These are phyloP conservation scores for Papiliotrema terrestris DNA, from an alignment of 1,284 basidiomycete genomes.

Conservation along the genomic window DNA sequence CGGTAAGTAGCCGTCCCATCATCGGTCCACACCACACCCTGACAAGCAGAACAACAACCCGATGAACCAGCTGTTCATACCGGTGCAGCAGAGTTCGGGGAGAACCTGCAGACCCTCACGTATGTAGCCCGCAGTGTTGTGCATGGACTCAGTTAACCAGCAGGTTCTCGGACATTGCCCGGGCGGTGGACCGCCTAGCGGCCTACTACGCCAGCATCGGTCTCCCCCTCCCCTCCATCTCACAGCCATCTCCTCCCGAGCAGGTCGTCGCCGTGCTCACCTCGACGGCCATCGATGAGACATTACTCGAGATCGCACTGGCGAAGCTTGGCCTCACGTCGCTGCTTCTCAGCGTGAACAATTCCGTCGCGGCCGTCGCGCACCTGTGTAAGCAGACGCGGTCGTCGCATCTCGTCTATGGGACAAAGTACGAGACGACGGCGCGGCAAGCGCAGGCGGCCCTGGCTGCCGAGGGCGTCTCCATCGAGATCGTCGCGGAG, in stretches of 20 bases:
- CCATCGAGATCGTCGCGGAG: constrained; percentile 46
- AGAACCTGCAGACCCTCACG: constrained; percentile 41
- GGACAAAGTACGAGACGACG: constrained; percentile 47
- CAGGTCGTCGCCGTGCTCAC: constrained; percentile 50
- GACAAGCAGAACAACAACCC: constrained; percentile 22
- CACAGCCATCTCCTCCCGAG: constrained; percentile 30
- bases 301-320: constrained; percentile 53
- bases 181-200: constrained; percentile 52
- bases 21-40: no score
- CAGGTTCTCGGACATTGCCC: constrained; percentile 43
- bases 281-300: constrained; percentile 51
- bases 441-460: constrained; percentile 44
- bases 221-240: constrained; percentile 12
- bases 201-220: constrained; percentile 45
- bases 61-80: constrained; percentile 44
- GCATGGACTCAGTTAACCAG: not conserved
- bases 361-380: constrained; percentile 57
- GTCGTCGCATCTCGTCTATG: constrained; percentile 54
- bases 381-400: constrained; percentile 57
- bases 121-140: constrained; percentile 13
- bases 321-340: constrained; percentile 52
- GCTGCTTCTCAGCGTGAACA: constrained; percentile 58
- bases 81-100: constrained; percentile 44
- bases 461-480: constrained; percentile 41
- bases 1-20: constrained; percentile 20